Evolutionary conservation across 2,329 filamentous ascomycete species (phyloP).

Genomic region (Venturiaceae sp.): DNA sequence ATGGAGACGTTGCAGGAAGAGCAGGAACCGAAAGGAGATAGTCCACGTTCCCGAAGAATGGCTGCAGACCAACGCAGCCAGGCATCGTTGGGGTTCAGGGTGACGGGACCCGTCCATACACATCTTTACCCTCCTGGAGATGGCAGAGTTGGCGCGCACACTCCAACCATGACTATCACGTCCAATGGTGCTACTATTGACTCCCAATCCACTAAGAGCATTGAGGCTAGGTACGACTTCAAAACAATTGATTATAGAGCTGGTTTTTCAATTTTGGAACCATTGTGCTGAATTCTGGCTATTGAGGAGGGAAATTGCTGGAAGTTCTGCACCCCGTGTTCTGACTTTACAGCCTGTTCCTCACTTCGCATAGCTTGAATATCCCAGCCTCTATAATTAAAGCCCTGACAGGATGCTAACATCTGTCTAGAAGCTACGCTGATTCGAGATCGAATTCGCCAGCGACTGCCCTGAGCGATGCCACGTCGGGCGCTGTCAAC

Average conservation of each 20-base stretch:
- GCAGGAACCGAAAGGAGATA: background rate
- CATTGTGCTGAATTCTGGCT: no score
- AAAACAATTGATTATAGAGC: background rate
- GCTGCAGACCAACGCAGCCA: background rate
- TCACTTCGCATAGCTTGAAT: no score
- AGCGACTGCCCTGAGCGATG: background rate
- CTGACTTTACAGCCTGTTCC: no score
- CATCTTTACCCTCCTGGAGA: background rate
- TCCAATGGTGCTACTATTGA: background rate
- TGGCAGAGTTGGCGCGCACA: background rate
- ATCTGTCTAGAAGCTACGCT: background rate
- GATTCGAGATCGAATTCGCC: background rate
- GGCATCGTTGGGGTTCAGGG: background rate
- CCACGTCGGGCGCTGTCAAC: background rate
- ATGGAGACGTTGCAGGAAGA: slow-evolving; percentile 5
- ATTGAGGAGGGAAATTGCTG: no score
- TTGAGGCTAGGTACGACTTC: background rate
- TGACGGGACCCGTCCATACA: background rate
- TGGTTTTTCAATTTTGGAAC: background rate
- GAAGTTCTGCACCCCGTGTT: no score
- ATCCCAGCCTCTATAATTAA: no score
- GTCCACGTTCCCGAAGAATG: background rate
- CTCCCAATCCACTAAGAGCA: background rate
- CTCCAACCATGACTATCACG: background rate
- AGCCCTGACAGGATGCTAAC: no score